phyloP scores from a whole-genome alignment of 257 asterid species.

The Paraleonurus japonicus region DNA sequence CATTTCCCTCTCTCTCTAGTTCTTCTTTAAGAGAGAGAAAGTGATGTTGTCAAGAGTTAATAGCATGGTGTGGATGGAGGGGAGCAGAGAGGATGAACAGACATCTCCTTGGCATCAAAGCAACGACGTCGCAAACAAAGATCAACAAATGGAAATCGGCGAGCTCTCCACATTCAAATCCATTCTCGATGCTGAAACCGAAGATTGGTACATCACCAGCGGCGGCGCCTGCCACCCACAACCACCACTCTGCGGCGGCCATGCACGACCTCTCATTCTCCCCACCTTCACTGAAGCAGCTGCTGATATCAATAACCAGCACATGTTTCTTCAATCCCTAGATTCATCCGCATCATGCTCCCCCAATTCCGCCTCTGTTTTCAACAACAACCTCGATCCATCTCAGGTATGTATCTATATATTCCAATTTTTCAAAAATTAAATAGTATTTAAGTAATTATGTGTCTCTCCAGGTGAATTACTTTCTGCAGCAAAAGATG shows the following conservation, averaged over 20 bases:
- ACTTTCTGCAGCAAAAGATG: slow-evolving; percentile 41
- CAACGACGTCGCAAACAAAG: slow-evolving; percentile 17
- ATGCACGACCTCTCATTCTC: slow-evolving; percentile 59
- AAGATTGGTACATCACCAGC: slow-evolving; percentile 56
- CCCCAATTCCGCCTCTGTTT: slow-evolving; percentile 65
- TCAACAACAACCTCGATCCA: slow-evolving; percentile 43
- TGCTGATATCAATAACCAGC: slow-evolving; percentile 34
- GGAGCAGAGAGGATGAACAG: slow-evolving; percentile 47
- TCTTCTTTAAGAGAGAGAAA: neutral
- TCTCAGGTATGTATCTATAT: too few species aligned
- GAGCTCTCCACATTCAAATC: slow-evolving; percentile 64
- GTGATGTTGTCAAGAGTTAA: slow-evolving; percentile 62
- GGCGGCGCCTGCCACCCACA: slow-evolving; percentile 13
- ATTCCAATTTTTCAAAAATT: too few species aligned
- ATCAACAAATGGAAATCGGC: slow-evolving; percentile 47
- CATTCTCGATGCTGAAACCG: slow-evolving; percentile 70
- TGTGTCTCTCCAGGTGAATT: slow-evolving; percentile 31
- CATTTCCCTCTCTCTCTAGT: slow-evolving; percentile 9
- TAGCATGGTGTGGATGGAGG: slow-evolving; percentile 50
- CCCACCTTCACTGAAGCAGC: slow-evolving; percentile 43
- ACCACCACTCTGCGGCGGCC: slow-evolving; percentile 12
- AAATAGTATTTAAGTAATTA: too few species aligned
- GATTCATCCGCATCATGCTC: slow-evolving; percentile 88
- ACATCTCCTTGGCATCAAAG: slow-evolving; percentile 52
- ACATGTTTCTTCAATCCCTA: slow-evolving; percentile 42